Percentiles rank a stretch among this genome's conserved stretches.
Conservation (phyloP, 2,329 filamentous ascomycete genomes). For the Sarocladium kiliense region DNA sequence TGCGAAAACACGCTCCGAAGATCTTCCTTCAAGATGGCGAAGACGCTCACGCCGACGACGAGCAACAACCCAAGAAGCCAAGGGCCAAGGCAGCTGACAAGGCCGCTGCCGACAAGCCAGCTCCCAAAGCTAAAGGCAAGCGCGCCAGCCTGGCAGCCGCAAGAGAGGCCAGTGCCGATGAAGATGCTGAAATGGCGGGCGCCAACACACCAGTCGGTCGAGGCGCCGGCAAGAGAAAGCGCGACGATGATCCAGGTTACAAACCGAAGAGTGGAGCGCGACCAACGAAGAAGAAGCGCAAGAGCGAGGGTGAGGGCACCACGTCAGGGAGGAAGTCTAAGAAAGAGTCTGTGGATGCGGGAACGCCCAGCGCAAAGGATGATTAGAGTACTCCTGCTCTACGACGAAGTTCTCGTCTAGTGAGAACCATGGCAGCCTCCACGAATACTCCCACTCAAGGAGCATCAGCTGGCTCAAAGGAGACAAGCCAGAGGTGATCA, state of each 20-base stretch:
- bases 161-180: slow-evolving; percentile 1
- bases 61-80: slow-evolving; percentile 15
- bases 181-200: slow-evolving; percentile 6
- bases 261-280: slow-evolving; percentile 50
- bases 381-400: background rate
- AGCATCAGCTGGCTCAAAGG: too few relatives aligned
- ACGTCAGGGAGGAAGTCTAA: slow-evolving; percentile 29
- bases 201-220: slow-evolving; percentile 20
- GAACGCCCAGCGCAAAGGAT: background rate
- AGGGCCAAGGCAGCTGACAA: slow-evolving; percentile 18
- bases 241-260: slow-evolving; percentile 56
- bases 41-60: slow-evolving; percentile 32
- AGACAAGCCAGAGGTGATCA: too few relatives aligned
- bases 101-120: slow-evolving; percentile 29
- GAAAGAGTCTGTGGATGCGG: slow-evolving; percentile 22
- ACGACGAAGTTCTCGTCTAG: background rate
- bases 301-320: slow-evolving; percentile 47
- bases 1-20: slow-evolving; percentile 77
- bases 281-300: slow-evolving; percentile 54
- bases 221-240: slow-evolving; percentile 42
- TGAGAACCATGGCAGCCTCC: too few relatives aligned
- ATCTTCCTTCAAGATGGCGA: slow-evolving; percentile 78
- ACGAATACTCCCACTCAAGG: too few relatives aligned
- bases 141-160: slow-evolving; percentile 18
- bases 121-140: slow-evolving; percentile 20